Conservation (phyloP, 345 rosid genomes). For the Carallia pectinifolia region DNA sequence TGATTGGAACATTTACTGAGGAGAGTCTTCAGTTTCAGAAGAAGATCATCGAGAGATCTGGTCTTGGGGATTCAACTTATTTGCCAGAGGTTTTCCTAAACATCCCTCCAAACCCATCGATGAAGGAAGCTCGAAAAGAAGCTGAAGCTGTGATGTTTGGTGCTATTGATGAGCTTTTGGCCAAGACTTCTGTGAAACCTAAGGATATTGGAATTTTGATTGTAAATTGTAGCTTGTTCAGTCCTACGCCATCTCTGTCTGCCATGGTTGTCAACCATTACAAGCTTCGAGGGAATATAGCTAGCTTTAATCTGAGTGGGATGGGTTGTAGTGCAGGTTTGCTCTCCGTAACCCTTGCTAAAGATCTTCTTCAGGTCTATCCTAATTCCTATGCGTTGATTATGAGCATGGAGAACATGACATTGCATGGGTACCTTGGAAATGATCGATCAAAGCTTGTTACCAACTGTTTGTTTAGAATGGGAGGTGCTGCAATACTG, state of each 20-base stretch:
- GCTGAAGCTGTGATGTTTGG: conserved; percentile 26
- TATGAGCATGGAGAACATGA: conserved; percentile 26
- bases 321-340: conserved; percentile 28
- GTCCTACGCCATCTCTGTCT: conserved; percentile 23
- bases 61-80: conserved; percentile 34
- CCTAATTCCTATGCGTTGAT: conserved; percentile 21
- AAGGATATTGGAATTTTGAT: conserved; percentile 25
- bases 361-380: conserved; percentile 26
- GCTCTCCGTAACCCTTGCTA: conserved; percentile 20
- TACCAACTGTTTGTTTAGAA: conserved; percentile 21
- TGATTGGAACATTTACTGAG: conserved; percentile 26
- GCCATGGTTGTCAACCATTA: conserved; percentile 25
- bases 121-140: conserved; percentile 38
- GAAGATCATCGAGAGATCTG: conserved; percentile 34
- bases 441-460: conserved; percentile 25
- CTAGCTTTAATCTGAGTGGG: conserved; percentile 20
- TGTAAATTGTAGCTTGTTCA: conserved; percentile 25
- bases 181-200: conserved; percentile 19
- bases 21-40: conserved; percentile 30
- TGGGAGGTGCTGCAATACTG: conserved; percentile 26
- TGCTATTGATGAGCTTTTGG: conserved; percentile 23
- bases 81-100: conserved; percentile 33
- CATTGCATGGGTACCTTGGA: conserved; percentile 22
- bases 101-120: conserved; percentile 31
- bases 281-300: conserved; percentile 25